Conservation (phyloP, 2,329 filamentous ascomycete species). For the Nannizziopsis barbatae region DNA sequence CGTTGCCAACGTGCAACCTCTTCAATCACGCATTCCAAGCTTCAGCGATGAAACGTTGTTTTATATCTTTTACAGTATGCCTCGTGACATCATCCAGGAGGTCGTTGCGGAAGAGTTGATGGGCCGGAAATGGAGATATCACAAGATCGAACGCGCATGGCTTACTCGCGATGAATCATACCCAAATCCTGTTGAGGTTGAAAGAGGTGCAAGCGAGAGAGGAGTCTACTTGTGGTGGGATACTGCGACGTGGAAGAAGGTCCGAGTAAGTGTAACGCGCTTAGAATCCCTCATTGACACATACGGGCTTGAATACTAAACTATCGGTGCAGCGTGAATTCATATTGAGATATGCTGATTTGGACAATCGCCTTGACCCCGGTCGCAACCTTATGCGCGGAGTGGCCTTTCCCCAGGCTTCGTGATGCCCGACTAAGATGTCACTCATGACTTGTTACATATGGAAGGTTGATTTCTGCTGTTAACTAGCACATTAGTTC, state of each 20-base stretch:
- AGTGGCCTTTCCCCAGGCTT: slow-evolving; percentile 25
- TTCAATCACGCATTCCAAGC: slow-evolving; percentile 47
- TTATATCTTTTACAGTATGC: slow-evolving; percentile 59
- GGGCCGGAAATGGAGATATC: slow-evolving; percentile 43
- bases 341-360: slow-evolving; percentile 39
- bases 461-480: slow-evolving; percentile 2
- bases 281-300: neutral
- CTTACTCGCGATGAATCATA: slow-evolving; percentile 40
- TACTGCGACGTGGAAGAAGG: slow-evolving; percentile 40
- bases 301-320: slow-evolving; percentile 1
- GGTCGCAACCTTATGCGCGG: slow-evolving; percentile 27
- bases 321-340: slow-evolving; percentile 33
- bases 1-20: slow-evolving; percentile 53
- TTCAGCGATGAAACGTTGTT: slow-evolving; percentile 57
- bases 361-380: slow-evolving; percentile 38
- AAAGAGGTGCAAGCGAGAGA: slow-evolving; percentile 39
- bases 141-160: slow-evolving; percentile 43
- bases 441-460: slow-evolving; percentile 1
- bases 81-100: slow-evolving; percentile 55
- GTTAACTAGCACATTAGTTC: neutral
- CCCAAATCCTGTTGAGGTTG: slow-evolving; percentile 38
- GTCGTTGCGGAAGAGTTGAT: slow-evolving; percentile 52
- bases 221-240: slow-evolving; percentile 44
- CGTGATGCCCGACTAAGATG: slow-evolving; percentile 9
- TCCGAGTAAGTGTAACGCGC: slow-evolving; percentile 30